Percentiles rank a stretch among this genome's conserved stretches.
Conservation (phyloP, 441 rosid genomes). For the Corymbia citriodora region DNA sequence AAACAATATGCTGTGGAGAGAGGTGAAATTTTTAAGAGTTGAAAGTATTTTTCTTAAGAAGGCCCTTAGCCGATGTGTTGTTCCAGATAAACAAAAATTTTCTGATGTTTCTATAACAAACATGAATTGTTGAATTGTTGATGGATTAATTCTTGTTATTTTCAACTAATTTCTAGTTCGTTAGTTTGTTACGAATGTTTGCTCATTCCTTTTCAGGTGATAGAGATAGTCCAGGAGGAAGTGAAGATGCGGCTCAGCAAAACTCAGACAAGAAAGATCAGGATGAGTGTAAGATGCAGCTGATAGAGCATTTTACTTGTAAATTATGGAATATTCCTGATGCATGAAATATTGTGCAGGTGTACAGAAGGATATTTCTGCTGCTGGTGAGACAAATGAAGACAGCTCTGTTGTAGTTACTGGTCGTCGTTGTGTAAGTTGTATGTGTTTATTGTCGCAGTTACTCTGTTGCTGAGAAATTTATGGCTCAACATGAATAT, state of each 20-base stretch:
- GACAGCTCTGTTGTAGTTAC: slow-evolving; percentile 22
- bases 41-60: background rate
- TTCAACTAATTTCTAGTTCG: background rate
- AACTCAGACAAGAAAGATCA: slow-evolving; percentile 27
- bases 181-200: background rate
- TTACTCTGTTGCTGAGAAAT: slow-evolving; percentile 32
- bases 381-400: slow-evolving; percentile 33
- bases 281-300: slow-evolving; percentile 33
- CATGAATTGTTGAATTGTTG: background rate
- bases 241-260: slow-evolving; percentile 26
- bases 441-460: slow-evolving; percentile 90
- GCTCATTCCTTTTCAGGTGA: slow-evolving; percentile 30
- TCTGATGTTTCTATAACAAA: background rate
- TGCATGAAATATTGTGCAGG: slow-evolving; percentile 34
- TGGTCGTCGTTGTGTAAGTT: slow-evolving; percentile 99
- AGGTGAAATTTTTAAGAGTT: slow-evolving; percentile 29
- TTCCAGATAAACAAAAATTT: background rate
- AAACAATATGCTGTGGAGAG: slow-evolving; percentile 47
- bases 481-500: slow-evolving; percentile 50
- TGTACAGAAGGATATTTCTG: slow-evolving; percentile 23
- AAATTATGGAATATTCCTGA: slow-evolving; percentile 18
- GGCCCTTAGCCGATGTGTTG: background rate
- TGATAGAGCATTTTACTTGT: slow-evolving; percentile 14
- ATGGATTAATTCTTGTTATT: background rate
- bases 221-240: slow-evolving; percentile 40